phyloP scores from a whole-genome alignment of 768 basidiomycete species.

The Boletus insuetus region DNA sequence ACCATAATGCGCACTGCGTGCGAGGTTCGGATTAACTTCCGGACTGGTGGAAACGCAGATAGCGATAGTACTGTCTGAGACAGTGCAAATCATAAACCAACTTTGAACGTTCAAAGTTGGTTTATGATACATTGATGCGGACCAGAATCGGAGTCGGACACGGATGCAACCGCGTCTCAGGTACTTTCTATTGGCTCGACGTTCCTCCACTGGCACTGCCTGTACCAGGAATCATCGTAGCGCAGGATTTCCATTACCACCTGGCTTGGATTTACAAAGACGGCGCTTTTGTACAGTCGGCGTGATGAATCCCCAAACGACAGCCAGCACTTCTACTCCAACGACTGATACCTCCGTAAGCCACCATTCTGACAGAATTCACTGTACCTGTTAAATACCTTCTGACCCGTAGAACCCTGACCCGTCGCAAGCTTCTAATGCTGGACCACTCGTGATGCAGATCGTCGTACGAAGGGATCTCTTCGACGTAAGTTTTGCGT shows the following conservation, averaged over 20 bases:
- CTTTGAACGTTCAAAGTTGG: too few relatives aligned
- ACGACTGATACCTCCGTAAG: background rate
- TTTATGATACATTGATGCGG: too few relatives aligned
- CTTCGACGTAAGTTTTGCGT: slow-evolving; percentile 34
- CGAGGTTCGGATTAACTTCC: too few relatives aligned
- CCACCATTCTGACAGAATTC: background rate
- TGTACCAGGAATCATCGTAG: background rate
- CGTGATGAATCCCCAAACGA: slow-evolving; percentile 2
- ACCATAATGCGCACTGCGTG: too few relatives aligned
- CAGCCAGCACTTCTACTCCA: background rate
- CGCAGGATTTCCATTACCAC: background rate
- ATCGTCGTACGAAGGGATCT: slow-evolving; percentile 43
- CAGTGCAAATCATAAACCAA: too few relatives aligned
- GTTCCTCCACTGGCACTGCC: background rate
- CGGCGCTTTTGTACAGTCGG: background rate
- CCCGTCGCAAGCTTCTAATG: background rate
- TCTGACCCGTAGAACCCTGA: background rate
- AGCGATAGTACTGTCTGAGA: too few relatives aligned
- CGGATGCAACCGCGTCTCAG: background rate
- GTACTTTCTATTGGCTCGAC: slow-evolving; percentile 9
- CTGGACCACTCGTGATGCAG: slow-evolving; percentile 39
- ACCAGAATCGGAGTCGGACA: background rate
- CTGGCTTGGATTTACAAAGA: background rate
- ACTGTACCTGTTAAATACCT: background rate
- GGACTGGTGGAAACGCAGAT: too few relatives aligned